phyloP scores from a whole-genome alignment of 108 stramenopile species.

The Nitzschia sp. region DNA sequence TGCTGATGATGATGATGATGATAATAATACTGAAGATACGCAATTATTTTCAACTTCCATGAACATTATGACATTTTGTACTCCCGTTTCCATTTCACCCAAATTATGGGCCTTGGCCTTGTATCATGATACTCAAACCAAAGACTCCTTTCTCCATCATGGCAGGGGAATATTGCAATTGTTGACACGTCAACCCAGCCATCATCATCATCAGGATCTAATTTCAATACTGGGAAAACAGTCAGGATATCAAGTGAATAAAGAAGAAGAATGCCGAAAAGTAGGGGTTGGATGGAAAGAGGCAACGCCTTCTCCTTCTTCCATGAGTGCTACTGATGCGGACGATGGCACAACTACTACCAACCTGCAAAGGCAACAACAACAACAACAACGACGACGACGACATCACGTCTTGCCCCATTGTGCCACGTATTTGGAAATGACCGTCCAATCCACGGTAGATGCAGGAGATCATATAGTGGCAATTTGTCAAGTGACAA shows the following conservation, averaged over 20 bases:
- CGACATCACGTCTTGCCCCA: constrained; percentile 50
- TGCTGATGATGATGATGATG: no score
- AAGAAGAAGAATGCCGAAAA: constrained; percentile 39
- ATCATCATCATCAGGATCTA: constrained; percentile 33
- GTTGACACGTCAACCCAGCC: constrained; percentile 31
- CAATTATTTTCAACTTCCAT: constrained; percentile 39
- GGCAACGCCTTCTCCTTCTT: no score
- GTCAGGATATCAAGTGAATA: constrained; percentile 44
- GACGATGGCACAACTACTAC: no score
- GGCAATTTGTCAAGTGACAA: constrained; percentile 49
- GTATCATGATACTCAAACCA: constrained; percentile 51
- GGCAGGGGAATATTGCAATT: constrained; percentile 57
- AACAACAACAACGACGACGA: background rate
- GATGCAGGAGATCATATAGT: constrained; percentile 72
- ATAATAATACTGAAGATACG: background rate
- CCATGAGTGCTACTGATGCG: background rate
- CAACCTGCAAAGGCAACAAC: no score
- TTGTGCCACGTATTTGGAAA: constrained; percentile 52
- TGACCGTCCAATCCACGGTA: constrained; percentile 32
- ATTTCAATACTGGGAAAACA: constrained; percentile 57
- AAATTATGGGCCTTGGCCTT: constrained; percentile 57
- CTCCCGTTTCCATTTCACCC: constrained; percentile 54
- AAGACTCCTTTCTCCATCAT: constrained; percentile 46
- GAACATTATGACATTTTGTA: constrained; percentile 68
- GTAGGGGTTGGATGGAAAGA: constrained; percentile 41